Percentiles rank a stretch among this genome's conserved stretches.
phyloP scores from a whole-genome alignment of 139 green algal species.

The Chara braunii region DNA sequence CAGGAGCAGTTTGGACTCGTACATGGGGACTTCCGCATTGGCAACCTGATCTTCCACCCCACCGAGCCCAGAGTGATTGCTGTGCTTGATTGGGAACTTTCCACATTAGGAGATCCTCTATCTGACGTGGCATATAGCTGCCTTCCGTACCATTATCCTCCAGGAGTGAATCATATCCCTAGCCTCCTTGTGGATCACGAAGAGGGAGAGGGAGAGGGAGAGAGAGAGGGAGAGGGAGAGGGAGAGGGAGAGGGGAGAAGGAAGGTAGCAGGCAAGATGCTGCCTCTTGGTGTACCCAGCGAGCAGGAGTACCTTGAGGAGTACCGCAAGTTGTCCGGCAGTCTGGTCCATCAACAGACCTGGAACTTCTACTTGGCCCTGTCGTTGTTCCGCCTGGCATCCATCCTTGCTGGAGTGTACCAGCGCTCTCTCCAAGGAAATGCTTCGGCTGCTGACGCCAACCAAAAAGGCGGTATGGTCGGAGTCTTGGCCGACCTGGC shows the following conservation, averaged over 20 bases:
- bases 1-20: conserved; percentile 22
- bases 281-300: conserved; percentile 62
- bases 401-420: conserved; percentile 85
- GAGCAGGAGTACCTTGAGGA: conserved; percentile 82
- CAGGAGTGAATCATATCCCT: no score
- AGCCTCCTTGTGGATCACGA: no score
- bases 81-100: conserved; percentile 97
- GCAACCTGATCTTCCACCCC: conserved; percentile 81
- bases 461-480: conserved; percentile 53
- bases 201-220: not conserved
- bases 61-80: conserved; percentile 31
- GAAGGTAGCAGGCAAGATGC: no score
- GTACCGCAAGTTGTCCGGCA: no score
- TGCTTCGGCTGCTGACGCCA: conserved; percentile 64
- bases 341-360: no score
- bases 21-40: conserved; percentile 90
- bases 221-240: not conserved
- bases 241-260: not conserved
- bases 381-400: conserved; percentile 75
- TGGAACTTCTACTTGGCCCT: conserved; percentile 91
- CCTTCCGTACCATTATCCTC: conserved; percentile 50
- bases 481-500: conserved; percentile 52
- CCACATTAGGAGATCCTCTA: conserved; percentile 70
- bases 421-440: conserved; percentile 70
- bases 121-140: conserved; percentile 89